Evolutionary conservation across 2,329 filamentous ascomycete genomes (phyloP).

Genomic region (Sarocladiaceae sp.): DNA sequence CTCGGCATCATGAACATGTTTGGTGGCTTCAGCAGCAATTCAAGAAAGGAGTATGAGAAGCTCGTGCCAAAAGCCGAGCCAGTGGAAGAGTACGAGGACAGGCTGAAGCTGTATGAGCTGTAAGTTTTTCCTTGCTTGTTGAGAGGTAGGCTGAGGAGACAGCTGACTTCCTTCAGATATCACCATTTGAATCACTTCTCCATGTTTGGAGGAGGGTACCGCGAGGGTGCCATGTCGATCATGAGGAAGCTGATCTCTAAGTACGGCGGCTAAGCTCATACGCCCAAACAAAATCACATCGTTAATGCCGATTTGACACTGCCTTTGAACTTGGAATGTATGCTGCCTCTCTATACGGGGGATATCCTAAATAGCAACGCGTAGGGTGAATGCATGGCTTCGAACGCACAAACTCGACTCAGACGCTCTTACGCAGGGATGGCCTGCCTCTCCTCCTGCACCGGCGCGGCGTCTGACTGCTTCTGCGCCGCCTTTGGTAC

Average conservation of each 20-base stretch:
- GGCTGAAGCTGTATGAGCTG: conserved; percentile 75
- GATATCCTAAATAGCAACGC: neutral
- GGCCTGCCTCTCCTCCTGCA: conserved; percentile 26
- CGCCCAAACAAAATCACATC: too few species aligned
- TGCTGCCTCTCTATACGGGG: conserved; percentile 4
- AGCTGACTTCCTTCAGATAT: conserved; percentile 54
- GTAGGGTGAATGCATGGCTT: neutral
- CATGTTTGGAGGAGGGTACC: conserved; percentile 77
- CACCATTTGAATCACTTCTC: conserved; percentile 87
- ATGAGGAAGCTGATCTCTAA: conserved; percentile 69
- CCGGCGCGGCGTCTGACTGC: conserved; percentile 9
- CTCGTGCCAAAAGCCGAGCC: conserved; percentile 77
- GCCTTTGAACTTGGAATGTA: conserved; percentile 5
- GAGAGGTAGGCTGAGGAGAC: too few species aligned
- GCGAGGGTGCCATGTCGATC: conserved; percentile 67
- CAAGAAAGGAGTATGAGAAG: conserved; percentile 71
- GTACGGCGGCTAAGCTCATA: conserved; percentile 55
- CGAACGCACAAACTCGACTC: conserved; percentile 10
- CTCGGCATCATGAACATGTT: conserved; percentile 96
- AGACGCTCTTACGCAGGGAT: conserved; percentile 30
- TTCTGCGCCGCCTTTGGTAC: conserved; percentile 22
- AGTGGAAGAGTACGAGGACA: conserved; percentile 75
- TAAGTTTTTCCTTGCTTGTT: too few species aligned
- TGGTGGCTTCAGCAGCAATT: conserved; percentile 69
- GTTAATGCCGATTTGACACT: too few species aligned